These are phyloP conservation scores for Kandelia obovata DNA, from an alignment of 345 rosid genomes.

Conservation along the genomic window DNA sequence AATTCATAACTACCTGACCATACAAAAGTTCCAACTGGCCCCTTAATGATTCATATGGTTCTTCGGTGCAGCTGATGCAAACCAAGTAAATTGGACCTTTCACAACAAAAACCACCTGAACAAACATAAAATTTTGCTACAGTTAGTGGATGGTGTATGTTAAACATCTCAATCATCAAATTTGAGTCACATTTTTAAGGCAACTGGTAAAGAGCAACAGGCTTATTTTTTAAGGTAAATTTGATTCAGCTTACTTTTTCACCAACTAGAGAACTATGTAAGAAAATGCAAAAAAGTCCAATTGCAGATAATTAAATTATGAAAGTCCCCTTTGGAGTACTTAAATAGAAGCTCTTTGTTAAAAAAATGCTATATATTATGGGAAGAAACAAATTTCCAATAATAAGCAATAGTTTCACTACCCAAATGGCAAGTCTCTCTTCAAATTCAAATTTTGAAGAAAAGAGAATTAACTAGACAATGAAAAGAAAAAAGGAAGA, in stretches of 20 bases:
- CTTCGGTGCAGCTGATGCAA: slow-evolving; percentile 97
- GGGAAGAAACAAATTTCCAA: not conserved
- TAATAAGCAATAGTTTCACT: not conserved
- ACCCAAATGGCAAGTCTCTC: not conserved
- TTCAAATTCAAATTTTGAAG: not conserved
- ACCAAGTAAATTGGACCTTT: slow-evolving; percentile 98
- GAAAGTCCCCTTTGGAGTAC: not conserved
- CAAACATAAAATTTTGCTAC: slow-evolving; percentile 3
- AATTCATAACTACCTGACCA: slow-evolving; percentile 67
- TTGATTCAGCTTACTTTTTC: not conserved
- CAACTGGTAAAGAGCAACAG: slow-evolving; percentile 4
- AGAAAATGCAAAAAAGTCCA: slow-evolving; percentile 1
- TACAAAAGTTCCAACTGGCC: slow-evolving; percentile 93
- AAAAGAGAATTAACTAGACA: not conserved
- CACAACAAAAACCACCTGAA: slow-evolving; percentile 91
- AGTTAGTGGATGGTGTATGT: not conserved
- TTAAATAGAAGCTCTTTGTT: not conserved
- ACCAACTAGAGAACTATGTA: not conserved
- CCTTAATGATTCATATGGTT: slow-evolving; percentile 79
- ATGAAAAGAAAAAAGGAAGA: not conserved
- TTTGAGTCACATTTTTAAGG: not conserved
- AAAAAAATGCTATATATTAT: not conserved
- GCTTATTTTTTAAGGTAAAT: not conserved
- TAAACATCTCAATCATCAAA: not conserved
- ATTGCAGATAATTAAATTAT: not conserved